Base-by-base conservation (phyloP, 164 flowering plant genomes). In the Santalum album region DNA sequence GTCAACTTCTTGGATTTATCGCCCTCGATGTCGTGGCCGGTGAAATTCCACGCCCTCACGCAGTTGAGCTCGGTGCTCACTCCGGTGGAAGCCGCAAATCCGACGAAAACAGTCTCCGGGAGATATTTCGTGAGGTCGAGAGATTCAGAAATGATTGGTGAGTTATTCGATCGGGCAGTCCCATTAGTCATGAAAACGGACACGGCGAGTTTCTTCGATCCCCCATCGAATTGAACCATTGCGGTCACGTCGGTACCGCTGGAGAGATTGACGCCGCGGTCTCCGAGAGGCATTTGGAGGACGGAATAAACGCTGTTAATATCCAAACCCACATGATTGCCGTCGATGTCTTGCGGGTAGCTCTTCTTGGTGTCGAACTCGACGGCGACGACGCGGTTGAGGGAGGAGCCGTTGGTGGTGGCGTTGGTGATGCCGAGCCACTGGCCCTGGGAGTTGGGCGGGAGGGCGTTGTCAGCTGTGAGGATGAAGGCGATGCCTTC, bases 351-450 rank as follows among this genome's bases (percentile, higher is more conserved):
- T 25, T 70, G 59, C 0, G 54, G 12, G 43, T 34, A 72, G 67
- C 80, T 81, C 59, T 75, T 77, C 54, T 53, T 72, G 0, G 84
- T 81, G 67, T 83, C 90, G 25, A 83, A 77, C 25, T 83, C 90
- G 0, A 83, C 52, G 0, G 83, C 83, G 3, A 83, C 74, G 1
- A 74, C 58, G 2, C 2, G 1, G 47, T 43, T 12, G 34, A 29
- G 34, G 2, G 57, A 2, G 1, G 70, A 19, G 1, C 76, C 78
- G 46, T 79, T 69, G 0, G 67, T 56, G 2, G 11, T 49, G 15
- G 61, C 49, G 38, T 75, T 80, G 9, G 71, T 76, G 6, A 83
- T 65, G 17, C 90, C 86, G 10, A 83, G 79, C 86, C 86, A 83
- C 48, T 64, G 64, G 12, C 87, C 90, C 0, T 65, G 2, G 58